phyloP scores from a whole-genome alignment of 345 rosid genomes.

The Rhodomyrtus tomentosa region DNA sequence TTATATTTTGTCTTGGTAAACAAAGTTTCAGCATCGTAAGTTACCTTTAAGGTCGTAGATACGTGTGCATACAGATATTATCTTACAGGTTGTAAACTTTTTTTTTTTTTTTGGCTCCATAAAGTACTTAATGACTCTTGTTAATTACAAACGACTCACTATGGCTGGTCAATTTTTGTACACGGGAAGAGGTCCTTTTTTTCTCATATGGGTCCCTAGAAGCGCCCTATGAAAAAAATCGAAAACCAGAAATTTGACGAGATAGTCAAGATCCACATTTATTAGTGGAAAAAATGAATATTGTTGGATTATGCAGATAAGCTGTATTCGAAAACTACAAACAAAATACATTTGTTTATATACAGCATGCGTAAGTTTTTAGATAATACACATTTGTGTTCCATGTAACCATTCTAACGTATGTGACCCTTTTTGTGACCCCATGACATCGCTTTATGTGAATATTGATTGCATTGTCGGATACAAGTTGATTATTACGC shows the following conservation, averaged over 20 bases:
- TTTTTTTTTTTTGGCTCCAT: not conserved
- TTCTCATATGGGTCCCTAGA: not conserved
- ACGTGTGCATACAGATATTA: not conserved
- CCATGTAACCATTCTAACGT: not conserved
- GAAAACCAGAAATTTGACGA: not conserved
- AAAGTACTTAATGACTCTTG: not conserved
- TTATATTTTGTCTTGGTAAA: not conserved
- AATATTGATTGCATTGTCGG: not conserved
- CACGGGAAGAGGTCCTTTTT: not conserved
- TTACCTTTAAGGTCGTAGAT: not conserved
- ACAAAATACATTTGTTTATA: not conserved
- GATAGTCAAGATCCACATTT: not conserved
- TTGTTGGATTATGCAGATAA: not conserved
- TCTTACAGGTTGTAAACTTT: not conserved
- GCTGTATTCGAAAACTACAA: not conserved
- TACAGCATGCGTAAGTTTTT: not conserved
- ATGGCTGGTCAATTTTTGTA: not conserved
- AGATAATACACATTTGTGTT: not conserved
- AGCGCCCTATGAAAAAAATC: not conserved
- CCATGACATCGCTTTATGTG: not conserved
- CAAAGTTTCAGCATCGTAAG: not conserved
- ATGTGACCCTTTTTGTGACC: not conserved
- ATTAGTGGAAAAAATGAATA: not conserved
- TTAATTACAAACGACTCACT: not conserved
- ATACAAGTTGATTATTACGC: not conserved